Base-by-base conservation (phyloP, 306 rosid species). In the Cucumis cinereus region DNA sequence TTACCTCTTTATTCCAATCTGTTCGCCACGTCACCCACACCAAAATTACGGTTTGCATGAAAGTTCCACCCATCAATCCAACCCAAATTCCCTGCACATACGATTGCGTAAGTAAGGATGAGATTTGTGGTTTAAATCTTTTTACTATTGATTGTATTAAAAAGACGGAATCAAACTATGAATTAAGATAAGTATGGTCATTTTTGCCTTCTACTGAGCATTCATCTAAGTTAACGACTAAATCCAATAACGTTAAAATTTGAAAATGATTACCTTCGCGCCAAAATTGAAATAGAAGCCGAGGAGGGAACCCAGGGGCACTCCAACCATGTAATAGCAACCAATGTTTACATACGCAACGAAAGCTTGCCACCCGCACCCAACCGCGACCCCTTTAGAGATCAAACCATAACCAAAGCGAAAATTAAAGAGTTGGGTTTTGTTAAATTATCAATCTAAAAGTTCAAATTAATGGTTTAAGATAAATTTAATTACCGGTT, bases 51-150 rank as follows among this genome's bases (percentile, higher is more conserved):
- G 97, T 91, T 61, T 91, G 97, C 88, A 84, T 62, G 75, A 84
- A 0, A 9, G 90, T 86, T 68, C 95, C 97, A 7, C 97, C 91
- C 10, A 91, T 89, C 97, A 91, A 89, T n/a, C 95, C 97, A 0
- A 87, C 74, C 97, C 97, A 91, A 71, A 91, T 86, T 35, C 97
- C 97, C 94, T 86, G 77, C n/a, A n/a, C n/a, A n/a, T n/a, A n/a
- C n/a, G n/a, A n/a, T n/a, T n/a, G n/a, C n/a, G n/a, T n/a, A n/a
- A n/a, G n/a, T n/a, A n/a, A n/a, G n/a, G n/a, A n/a, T n/a, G n/a
- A n/a, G n/a, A n/a, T n/a, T n/a, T n/a, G n/a, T n/a, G n/a, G n/a
- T n/a, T n/a, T n/a, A n/a, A n/a, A n/a, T n/a, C n/a, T n/a, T n/a
- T n/a, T n/a, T n/a, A n/a, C n/a, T n/a, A n/a, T n/a, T n/a, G n/a